A percentile compares a stretch with the other conserved stretches of the same genome.
Evolutionary conservation across 768 basidiomycete genomes (phyloP).

Genomic region (Mycena galericulata): DNA sequence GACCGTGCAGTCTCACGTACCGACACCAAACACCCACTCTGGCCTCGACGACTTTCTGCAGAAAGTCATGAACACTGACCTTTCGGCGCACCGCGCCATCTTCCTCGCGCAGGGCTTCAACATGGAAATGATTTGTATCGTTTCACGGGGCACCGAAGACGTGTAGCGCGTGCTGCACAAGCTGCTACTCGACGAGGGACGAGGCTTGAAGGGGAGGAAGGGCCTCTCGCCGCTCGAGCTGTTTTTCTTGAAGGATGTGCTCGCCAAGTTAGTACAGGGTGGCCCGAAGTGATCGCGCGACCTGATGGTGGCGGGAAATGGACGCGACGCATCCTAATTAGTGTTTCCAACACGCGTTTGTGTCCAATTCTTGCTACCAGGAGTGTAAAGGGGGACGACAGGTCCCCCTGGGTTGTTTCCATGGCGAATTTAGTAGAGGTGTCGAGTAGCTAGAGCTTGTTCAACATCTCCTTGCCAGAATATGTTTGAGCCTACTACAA

Average conservation of each 20-base stretch:
- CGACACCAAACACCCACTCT: not conserved
- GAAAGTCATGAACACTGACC: not conserved
- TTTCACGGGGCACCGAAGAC: not conserved
- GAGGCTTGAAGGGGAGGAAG: not conserved
- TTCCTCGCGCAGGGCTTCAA: conserved; percentile 5
- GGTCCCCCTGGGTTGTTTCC: too few species aligned
- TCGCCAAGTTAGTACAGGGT: not conserved
- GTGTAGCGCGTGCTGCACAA: not conserved
- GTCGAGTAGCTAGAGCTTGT: too few species aligned
- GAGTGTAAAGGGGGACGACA: too few species aligned
- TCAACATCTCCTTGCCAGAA: too few species aligned
- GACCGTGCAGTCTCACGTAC: not conserved
- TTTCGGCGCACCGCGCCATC: not conserved
- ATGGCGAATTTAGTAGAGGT: too few species aligned
- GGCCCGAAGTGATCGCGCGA: too few species aligned
- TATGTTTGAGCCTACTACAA: too few species aligned
- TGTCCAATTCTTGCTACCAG: too few species aligned
- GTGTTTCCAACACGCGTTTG: too few species aligned
- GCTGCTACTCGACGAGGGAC: not conserved
- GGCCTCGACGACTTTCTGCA: not conserved
- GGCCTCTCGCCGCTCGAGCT: not conserved
- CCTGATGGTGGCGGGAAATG: too few species aligned
- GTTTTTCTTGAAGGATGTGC: not conserved
- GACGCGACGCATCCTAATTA: too few species aligned
- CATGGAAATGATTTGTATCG: not conserved